Percentiles rank a stretch among this genome's conserved stretches.
These are phyloP conservation scores for Bolboschoenus planiculmis DNA, from an alignment of 176 grass and related monocot species.

Conservation along the genomic window DNA sequence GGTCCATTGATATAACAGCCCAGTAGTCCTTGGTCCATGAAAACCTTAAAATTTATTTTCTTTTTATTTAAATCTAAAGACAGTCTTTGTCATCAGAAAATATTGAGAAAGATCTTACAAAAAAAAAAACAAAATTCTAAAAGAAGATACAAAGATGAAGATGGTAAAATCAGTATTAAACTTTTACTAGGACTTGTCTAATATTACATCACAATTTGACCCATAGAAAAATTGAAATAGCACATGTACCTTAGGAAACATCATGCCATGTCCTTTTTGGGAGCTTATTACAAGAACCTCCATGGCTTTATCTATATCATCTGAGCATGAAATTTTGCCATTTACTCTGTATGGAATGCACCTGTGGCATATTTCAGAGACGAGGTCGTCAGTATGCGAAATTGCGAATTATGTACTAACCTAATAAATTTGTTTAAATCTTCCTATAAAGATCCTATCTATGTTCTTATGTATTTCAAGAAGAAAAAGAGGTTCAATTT, in stretches of 20 bases:
- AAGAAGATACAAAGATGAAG: neutral
- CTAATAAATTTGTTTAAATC: neutral
- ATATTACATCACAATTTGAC: neutral
- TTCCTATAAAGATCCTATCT: neutral
- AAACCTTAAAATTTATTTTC: neutral
- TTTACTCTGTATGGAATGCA: conserved; percentile 47
- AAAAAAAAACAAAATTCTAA: neutral
- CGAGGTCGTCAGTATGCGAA: neutral
- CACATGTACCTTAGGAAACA: conserved; percentile 43
- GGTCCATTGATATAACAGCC: neutral
- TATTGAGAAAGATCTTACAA: neutral
- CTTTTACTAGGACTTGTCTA: neutral
- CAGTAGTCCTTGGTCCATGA: neutral
- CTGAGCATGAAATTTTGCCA: conserved; percentile 1
- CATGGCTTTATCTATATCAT: conserved; percentile 32
- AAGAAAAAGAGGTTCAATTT: neutral
- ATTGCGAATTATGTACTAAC: neutral
- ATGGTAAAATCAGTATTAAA: neutral
- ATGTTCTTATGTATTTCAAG: neutral
- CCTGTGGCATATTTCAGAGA: conserved; percentile 6
- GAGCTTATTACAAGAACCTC: conserved; percentile 48
- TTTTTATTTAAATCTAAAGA: neutral
- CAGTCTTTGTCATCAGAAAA: neutral
- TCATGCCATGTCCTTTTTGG: conserved; percentile 40
- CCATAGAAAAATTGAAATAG: neutral